Evolutionary conservation across 2,329 filamentous ascomycete species (phyloP), one percentile per base, ranked within the genome.

Genomic region (Parasarocladium wereldwijsianum): DNA sequence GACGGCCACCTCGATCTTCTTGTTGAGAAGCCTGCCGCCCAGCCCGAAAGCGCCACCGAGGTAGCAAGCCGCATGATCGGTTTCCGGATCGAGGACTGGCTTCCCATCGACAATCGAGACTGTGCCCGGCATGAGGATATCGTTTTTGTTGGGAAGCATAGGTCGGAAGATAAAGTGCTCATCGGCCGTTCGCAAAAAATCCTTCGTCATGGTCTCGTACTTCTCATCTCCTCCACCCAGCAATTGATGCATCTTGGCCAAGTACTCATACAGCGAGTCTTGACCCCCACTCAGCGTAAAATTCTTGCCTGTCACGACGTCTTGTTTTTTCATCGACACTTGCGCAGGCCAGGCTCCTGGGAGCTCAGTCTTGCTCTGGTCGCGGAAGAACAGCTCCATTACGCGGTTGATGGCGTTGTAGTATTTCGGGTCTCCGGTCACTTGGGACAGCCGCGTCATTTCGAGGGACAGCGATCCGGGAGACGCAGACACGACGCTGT

Each of bases 401-500:
- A 87, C 70, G 19, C 74, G 66, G 34, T 74, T 70, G 32, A 83
- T 64, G 5, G 78, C 80, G 46, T 85, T 79, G 47, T 75, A 81
- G 44, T 90, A 93, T 15, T 66, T 64, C 0, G 50, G 36, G 43
- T 86, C 62, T 1, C 74, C 75, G 0, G 76, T 78, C 30, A 92
- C 51, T 46, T 92, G 83, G 20, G 77, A 77, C 5, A 93, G 64
- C 6, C 68, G 78, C 3, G 76, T 81, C 82, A 83, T 93, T 55
- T 93, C 85, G 2, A 93, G 63, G 1, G 87, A 71, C 18, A 93
- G 56, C 1, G 80, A 83, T 15, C 84, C 84, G 4, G 49, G 43
- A 18, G 50, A 49, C 15, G 74, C 70, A 2, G 76, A 81, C 10
- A 84, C 84, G 20, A 92, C 58, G 6, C 77, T 76, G 48, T 84